Conservation (phyloP, 2,329 filamentous ascomycete species). For the Geosmithia putterillii region DNA sequence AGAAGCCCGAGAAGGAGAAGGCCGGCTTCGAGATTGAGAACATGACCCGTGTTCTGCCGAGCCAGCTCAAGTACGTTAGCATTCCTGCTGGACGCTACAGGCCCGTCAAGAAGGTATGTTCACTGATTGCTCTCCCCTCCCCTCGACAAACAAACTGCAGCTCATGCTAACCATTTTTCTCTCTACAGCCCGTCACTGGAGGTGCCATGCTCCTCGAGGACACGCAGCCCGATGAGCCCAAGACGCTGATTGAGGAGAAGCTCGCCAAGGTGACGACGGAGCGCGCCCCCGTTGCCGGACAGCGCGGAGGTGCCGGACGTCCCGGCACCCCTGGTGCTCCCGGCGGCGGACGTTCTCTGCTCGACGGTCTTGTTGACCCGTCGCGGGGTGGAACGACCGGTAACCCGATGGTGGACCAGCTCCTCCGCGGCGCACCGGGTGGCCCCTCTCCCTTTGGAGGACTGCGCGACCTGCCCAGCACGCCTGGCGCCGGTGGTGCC, state of each 20-base stretch:
- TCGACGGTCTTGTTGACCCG: constrained; percentile 21
- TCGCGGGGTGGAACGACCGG: constrained; percentile 14
- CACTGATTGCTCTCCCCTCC: too few species aligned
- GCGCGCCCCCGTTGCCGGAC: constrained; percentile 45
- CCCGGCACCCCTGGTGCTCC: constrained; percentile 14
- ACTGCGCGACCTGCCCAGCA: constrained; percentile 7
- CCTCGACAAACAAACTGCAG: neutral
- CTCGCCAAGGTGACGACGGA: constrained; percentile 66
- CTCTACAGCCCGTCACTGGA: constrained; percentile 60
- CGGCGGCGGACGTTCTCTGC: constrained; percentile 17
- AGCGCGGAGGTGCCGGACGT: constrained; percentile 17
- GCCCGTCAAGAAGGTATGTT: constrained; percentile 67
- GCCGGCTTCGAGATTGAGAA: constrained; percentile 92
- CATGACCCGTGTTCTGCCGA: constrained; percentile 87
- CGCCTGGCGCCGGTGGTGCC: constrained; percentile 33
- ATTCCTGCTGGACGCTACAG: constrained; percentile 85
- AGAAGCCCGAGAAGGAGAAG: constrained; percentile 92
- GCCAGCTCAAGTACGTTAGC: constrained; percentile 89
- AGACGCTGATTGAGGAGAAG: constrained; percentile 80
- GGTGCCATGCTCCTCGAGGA: constrained; percentile 88
- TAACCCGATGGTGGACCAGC: constrained; percentile 25
- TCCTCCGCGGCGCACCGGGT: constrained; percentile 21
- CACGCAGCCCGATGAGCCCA: constrained; percentile 64
- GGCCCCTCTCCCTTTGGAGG: constrained; percentile 19
- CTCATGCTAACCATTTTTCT: constrained; percentile 10